Evolutionary conservation across 495 filamentous ascomycete genomes (phyloP).

Genomic region (Aspergillus funiculosus): DNA sequence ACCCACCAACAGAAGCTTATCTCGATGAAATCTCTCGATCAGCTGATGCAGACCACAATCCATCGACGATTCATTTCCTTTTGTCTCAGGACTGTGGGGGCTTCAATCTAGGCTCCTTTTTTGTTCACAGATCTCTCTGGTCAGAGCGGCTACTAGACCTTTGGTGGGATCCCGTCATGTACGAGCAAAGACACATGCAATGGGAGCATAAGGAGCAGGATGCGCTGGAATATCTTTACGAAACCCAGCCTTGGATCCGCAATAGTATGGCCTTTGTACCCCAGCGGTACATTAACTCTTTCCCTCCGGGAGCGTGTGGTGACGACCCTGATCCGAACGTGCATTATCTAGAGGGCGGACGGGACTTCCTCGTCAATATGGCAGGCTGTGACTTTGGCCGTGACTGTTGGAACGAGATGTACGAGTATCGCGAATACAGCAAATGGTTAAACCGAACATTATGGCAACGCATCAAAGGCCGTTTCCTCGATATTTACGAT

Average conservation of each 20-base stretch:
- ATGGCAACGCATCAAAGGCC: constrained; percentile 59
- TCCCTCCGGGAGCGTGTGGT: constrained; percentile 83
- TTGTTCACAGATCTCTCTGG: constrained; percentile 78
- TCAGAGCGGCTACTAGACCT: constrained; percentile 88
- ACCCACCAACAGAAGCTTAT: constrained; percentile 65
- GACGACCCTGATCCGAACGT: constrained; percentile 67
- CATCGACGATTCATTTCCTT: constrained; percentile 75
- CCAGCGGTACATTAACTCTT: constrained; percentile 90
- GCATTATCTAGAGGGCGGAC: constrained; percentile 79
- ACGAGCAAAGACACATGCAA: constrained; percentile 98
- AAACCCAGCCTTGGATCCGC: constrained; percentile 86
- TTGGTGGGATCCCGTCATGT: constrained; percentile 98
- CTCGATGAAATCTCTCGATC: constrained; percentile 70
- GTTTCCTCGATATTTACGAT: constrained; percentile 23
- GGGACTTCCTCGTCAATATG: constrained; percentile 98
- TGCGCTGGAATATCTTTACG: constrained; percentile 87
- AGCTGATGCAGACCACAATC: constrained; percentile 64
- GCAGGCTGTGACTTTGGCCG: constrained; percentile 94
- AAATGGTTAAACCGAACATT: constrained; percentile 74
- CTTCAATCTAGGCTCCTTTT: constrained; percentile 97
- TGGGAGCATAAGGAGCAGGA: constrained; percentile 99
- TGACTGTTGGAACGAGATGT: constrained; percentile 98
- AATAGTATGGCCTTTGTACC: constrained; percentile 82
- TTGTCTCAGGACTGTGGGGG: constrained; percentile 91
- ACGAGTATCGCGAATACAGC: constrained; percentile 82